These are phyloP conservation scores for Yamadazyma insecticola DNA, from an alignment of 805 yeast species.

Conservation along the genomic window DNA sequence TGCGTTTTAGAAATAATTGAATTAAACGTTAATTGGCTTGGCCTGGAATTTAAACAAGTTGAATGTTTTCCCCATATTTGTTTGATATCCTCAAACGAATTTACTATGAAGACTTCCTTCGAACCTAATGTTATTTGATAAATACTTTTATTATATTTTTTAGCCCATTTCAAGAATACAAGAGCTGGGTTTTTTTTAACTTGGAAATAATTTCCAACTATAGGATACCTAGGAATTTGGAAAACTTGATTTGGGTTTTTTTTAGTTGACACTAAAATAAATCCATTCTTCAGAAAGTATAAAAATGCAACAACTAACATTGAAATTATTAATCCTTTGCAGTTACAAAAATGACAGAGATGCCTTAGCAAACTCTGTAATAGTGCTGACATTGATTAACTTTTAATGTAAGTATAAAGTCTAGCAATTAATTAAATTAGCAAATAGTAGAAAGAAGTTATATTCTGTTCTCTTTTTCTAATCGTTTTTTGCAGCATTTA, in stretches of 20 bases:
- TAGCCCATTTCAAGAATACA: conserved; percentile 42
- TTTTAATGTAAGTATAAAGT: too few species aligned
- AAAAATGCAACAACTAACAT: too few species aligned
- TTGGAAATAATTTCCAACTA: conserved; percentile 48
- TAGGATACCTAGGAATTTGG: conserved; percentile 43
- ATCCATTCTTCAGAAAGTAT: too few species aligned
- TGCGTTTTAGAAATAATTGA: conserved; percentile 49
- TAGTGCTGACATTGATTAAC: too few species aligned
- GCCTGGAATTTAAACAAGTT: conserved; percentile 60
- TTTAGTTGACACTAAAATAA: too few species aligned
- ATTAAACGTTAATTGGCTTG: conserved; percentile 65
- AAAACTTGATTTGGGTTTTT: conserved; percentile 26
- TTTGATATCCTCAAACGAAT: conserved; percentile 51
- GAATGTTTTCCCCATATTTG: conserved; percentile 48
- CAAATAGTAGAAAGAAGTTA: too few species aligned
- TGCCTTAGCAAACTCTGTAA: too few species aligned
- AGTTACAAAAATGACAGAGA: too few species aligned
- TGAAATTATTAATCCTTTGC: too few species aligned
- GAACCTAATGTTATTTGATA: conserved; percentile 64
- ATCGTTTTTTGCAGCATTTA: too few species aligned
- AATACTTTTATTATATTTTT: conserved; percentile 36
- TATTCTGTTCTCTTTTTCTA: too few species aligned
- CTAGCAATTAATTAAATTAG: too few species aligned
- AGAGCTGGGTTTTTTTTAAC: conserved; percentile 47
- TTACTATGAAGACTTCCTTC: conserved; percentile 58